phyloP scores from a whole-genome alignment of 179 eudicot genomes.

The Heliamphora pulchella region DNA sequence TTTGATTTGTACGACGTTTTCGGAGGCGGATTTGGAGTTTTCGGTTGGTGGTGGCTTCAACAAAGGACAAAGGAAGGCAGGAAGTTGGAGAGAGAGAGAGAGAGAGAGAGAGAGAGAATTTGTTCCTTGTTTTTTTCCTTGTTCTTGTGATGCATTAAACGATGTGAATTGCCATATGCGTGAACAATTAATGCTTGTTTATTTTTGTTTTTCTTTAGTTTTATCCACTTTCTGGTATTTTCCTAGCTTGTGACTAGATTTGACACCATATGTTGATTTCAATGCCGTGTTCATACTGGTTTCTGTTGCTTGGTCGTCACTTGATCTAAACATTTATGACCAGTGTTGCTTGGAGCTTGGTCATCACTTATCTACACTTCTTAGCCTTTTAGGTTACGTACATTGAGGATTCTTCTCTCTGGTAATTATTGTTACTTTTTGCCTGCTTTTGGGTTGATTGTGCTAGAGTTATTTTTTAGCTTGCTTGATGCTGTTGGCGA shows the following conservation, averaged over 20 bases:
- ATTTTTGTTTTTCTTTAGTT: too few relatives aligned
- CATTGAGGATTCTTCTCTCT: background rate
- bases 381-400: background rate
- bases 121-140: too few relatives aligned
- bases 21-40: background rate
- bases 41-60: background rate
- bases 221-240: too few relatives aligned
- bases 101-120: too few relatives aligned
- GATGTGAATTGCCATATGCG: too few relatives aligned
- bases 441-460: conserved; percentile 18
- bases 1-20: background rate
- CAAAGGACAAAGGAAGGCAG: background rate
- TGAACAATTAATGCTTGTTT: too few relatives aligned
- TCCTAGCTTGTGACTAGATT: too few relatives aligned
- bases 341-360: background rate
- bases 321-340: background rate
- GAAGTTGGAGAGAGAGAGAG: too few relatives aligned
- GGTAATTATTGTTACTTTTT: conserved; percentile 4
- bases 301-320: background rate
- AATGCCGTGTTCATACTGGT: background rate
- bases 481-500: conserved; percentile 25
- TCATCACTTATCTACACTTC: background rate
- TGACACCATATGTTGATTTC: too few relatives aligned
- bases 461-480: conserved; percentile 16
- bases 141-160: too few relatives aligned